These are phyloP conservation scores for Polygonum aviculare DNA, from an alignment of 148 eudicot species.

Conservation along the genomic window DNA sequence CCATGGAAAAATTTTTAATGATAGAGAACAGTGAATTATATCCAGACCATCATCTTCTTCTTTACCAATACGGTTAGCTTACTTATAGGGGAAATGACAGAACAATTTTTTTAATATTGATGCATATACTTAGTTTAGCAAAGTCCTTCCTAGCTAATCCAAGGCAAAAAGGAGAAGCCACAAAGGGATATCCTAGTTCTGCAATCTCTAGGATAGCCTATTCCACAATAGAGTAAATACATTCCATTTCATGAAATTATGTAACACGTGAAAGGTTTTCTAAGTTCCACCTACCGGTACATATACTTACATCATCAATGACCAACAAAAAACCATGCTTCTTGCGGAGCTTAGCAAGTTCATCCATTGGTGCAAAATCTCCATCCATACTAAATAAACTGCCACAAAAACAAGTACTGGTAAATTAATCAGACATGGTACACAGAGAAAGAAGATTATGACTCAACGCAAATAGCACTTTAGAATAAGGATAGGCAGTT, in stretches of 20 bases:
- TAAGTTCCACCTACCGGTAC: not conserved
- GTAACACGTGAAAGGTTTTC: not conserved
- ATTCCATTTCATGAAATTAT: not conserved
- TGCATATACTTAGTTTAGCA: not conserved
- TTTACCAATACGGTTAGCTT: not conserved
- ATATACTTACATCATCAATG: conserved; percentile 82
- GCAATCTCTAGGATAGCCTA: not conserved
- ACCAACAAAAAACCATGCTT: conserved; percentile 85
- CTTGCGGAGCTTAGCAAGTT: conserved; percentile 77
- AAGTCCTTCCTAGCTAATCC: not conserved
- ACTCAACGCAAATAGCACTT: not conserved
- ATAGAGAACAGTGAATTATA: not conserved
- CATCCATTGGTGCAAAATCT: conserved; percentile 88
- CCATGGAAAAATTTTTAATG: not conserved
- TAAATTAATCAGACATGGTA: not conserved
- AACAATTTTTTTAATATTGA: not conserved
- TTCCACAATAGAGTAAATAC: not conserved
- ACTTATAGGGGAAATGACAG: not conserved
- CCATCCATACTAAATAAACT: conserved; percentile 99
- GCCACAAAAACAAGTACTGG: conserved; percentile 9
- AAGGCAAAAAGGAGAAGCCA: not conserved
- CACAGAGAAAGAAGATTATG: not conserved
- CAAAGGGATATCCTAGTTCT: not conserved
- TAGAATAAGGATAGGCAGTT: not conserved
- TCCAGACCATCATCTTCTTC: not conserved